phyloP scores from a whole-genome alignment of 495 filamentous ascomycete genomes.

The Annulohypoxylon nitens region DNA sequence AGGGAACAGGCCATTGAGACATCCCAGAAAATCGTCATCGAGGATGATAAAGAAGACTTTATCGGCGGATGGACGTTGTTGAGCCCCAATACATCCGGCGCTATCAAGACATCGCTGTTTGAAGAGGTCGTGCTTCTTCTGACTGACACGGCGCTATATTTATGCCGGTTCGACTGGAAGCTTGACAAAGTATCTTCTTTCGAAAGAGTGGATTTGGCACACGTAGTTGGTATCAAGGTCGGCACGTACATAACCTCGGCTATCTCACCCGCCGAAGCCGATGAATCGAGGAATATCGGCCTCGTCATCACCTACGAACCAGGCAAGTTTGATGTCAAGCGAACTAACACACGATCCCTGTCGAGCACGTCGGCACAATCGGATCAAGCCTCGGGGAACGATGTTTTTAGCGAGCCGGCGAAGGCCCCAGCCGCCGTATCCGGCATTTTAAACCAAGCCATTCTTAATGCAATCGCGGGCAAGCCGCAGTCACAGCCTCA shows the following conservation, averaged over 20 bases:
- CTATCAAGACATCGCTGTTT: slow-evolving; percentile 77
- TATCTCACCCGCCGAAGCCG: slow-evolving; percentile 76
- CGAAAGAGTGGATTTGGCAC: slow-evolving; percentile 83
- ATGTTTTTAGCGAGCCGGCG: slow-evolving; percentile 25
- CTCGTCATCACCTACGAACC: slow-evolving; percentile 81
- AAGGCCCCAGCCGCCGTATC: slow-evolving; percentile 29
- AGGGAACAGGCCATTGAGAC: slow-evolving; percentile 91
- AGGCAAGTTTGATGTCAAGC: slow-evolving; percentile 72
- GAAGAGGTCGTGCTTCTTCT: slow-evolving; percentile 88
- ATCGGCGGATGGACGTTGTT: slow-evolving; percentile 86
- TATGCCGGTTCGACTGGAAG: slow-evolving; percentile 91
- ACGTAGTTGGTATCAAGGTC: slow-evolving; percentile 75
- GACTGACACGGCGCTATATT: slow-evolving; percentile 86
- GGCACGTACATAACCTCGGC: slow-evolving; percentile 93
- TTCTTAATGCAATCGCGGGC: slow-evolving; percentile 44
- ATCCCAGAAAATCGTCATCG: slow-evolving; percentile 84
- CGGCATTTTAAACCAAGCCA: slow-evolving; percentile 39
- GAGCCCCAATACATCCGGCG: slow-evolving; percentile 67
- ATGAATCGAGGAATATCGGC: slow-evolving; percentile 85
- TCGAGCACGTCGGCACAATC: slow-evolving; percentile 65
- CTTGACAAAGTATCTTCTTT: slow-evolving; percentile 92
- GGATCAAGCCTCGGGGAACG: slow-evolving; percentile 37
- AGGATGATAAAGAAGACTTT: slow-evolving; percentile 84
- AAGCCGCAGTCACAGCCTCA: slow-evolving; percentile 44
- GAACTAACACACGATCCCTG: slow-evolving; percentile 87